A percentile compares a stretch with the other conserved stretches of the same genome.
These are phyloP conservation scores for Albophoma yamanashiensis DNA, from an alignment of 2,329 filamentous ascomycete genomes.

Conservation along the genomic window DNA sequence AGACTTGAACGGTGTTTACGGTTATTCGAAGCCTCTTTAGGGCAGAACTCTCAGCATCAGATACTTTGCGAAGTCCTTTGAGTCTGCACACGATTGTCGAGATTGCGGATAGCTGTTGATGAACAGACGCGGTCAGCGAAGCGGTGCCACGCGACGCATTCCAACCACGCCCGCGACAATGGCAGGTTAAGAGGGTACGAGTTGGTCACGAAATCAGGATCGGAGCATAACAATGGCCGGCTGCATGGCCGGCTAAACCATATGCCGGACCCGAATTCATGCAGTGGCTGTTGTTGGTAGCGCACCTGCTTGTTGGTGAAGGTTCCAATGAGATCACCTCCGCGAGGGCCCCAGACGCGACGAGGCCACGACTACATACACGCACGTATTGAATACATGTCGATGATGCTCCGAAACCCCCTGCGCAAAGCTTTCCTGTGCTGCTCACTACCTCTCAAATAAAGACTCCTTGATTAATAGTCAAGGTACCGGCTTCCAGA, in stretches of 20 bases:
- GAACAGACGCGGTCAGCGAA: no score
- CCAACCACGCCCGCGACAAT: background rate
- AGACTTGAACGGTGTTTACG: no score
- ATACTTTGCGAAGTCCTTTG: no score
- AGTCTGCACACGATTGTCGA: no score
- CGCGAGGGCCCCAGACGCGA: no score
- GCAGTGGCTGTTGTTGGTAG: background rate
- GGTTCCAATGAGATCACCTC: no score
- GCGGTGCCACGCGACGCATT: background rate
- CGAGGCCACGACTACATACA: background rate
- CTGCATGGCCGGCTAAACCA: background rate
- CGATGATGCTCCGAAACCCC: background rate
- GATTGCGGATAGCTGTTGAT: no score
- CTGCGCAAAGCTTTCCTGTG: background rate
- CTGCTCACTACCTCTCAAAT: background rate
- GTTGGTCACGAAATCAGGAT: background rate
- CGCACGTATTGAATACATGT: background rate
- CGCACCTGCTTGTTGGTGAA: no score
- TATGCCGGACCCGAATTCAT: background rate
- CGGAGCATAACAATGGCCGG: background rate
- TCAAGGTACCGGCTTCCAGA: background rate
- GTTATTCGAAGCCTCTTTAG: no score
- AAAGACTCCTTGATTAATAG: background rate
- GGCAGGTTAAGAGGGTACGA: no score
- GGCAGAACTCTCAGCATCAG: no score